phyloP scores from a whole-genome alignment of 1,284 basidiomycete genomes.

The Heterobasidion parviporum region DNA sequence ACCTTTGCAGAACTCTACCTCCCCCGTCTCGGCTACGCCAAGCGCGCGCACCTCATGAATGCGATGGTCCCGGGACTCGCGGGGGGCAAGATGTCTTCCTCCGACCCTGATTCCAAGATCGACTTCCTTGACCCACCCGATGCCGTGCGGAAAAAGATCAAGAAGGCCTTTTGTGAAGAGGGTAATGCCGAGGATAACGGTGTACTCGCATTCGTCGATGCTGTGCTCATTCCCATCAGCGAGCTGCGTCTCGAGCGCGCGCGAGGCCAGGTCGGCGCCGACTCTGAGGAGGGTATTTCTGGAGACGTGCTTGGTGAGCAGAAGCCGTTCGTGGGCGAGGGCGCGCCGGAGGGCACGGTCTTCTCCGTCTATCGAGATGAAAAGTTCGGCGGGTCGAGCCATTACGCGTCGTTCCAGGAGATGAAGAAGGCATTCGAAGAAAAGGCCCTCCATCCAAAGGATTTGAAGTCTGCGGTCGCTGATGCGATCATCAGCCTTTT shows the following conservation, averaged over 20 bases:
- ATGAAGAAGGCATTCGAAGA: constrained; percentile 74
- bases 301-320: constrained; percentile 33
- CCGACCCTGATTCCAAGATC: constrained; percentile 95
- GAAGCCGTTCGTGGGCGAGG: constrained; percentile 53
- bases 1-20: constrained; percentile 96
- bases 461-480: constrained; percentile 82
- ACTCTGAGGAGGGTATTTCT: constrained; percentile 29
- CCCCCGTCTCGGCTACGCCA: constrained; percentile 87
- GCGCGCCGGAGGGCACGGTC: constrained; percentile 76
- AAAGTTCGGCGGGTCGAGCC: constrained; percentile 80
- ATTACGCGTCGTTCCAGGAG: constrained; percentile 64
- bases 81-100: constrained; percentile 98
- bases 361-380: constrained; percentile 74
- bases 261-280: constrained; percentile 31
- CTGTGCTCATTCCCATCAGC: constrained; percentile 88
- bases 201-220: constrained; percentile 81
- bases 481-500: constrained; percentile 75
- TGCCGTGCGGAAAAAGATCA: constrained; percentile 84
- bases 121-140: constrained; percentile 92
- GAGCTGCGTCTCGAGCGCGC: constrained; percentile 59
- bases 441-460: constrained; percentile 82
- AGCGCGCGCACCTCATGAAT: constrained; percentile 98
- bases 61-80: constrained; percentile 94
- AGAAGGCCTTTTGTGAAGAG: constrained; percentile 89
- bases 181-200: constrained; percentile 92